phyloP scores from a whole-genome alignment of 352 stramenopile species.

The Pythium periplocum region DNA sequence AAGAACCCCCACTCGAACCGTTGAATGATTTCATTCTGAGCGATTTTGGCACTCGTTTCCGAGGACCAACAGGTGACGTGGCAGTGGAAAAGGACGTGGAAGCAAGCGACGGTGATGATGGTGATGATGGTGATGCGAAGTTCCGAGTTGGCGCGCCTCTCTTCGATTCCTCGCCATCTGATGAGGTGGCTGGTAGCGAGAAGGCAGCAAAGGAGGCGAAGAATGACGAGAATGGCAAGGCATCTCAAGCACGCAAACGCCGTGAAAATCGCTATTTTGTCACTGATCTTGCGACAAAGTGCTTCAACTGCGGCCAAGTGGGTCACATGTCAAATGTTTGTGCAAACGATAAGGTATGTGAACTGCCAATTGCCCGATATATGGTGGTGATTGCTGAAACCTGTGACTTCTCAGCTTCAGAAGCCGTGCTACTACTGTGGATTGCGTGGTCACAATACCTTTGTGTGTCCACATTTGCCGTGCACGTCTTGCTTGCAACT shows the following conservation, averaged over 20 bases:
- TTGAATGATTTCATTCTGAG: conserved; percentile 84
- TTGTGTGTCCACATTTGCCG: conserved; percentile 60
- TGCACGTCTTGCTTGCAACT: conserved; percentile 64
- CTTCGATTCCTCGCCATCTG: conserved; percentile 16
- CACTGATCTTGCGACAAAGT: conserved; percentile 79
- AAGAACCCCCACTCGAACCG: conserved; percentile 65
- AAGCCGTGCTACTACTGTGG: conserved; percentile 80
- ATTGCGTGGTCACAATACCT: conserved; percentile 61
- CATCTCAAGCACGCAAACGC: conserved; percentile 33
- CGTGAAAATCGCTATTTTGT: conserved; percentile 77
- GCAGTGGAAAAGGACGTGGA: conserved; percentile 39
- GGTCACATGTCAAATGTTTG: conserved; percentile 74
- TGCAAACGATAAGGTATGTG: conserved; percentile 51
- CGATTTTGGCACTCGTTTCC: conserved; percentile 72
- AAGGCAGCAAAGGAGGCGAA: conserved; percentile 13
- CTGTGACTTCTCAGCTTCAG: conserved; percentile 24
- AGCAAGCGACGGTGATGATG: conserved; percentile 19
- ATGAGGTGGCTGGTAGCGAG: conserved; percentile 4
- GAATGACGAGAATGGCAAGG: conserved; percentile 7
- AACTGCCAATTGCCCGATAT: background rate
- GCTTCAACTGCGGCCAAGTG: conserved; percentile 78
- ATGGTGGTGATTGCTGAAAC: too few relatives aligned
- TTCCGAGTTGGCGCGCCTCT: conserved; percentile 48
- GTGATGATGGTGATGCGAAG: conserved; percentile 21
- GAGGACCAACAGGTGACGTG: conserved; percentile 41